Base-by-base conservation (phyloP, 495 filamentous ascomycete genomes). In the Podospora comata region DNA sequence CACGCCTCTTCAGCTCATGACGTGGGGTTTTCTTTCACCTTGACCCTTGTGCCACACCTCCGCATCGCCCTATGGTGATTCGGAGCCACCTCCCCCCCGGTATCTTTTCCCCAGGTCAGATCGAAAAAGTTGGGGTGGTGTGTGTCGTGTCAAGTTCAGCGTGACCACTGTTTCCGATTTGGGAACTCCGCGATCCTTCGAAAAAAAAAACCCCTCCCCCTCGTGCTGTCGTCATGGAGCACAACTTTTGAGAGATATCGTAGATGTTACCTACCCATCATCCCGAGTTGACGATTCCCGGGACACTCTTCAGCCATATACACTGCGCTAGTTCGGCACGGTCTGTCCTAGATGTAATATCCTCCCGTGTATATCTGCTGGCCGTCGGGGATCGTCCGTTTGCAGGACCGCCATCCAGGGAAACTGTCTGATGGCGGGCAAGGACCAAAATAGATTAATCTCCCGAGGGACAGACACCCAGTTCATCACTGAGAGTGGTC, bases 331-430 rank as follows among this genome's bases (percentile, higher is more conserved):
- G 39, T 48, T 48, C 4, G 39, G 39, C 39, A 11, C 15, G 39
- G 39, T 58, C 54, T 53, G 23, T 23, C 23, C 23, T 23, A 27
- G 5, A 59, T 66, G 26, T 32, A 66, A 66, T 66, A 57, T 66
- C 53, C 44, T 58, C 53, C 64, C 64, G 64, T 56, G 64, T 26
- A 19, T 44, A n/a, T 28, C 53, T 58, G 55, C 23, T 58, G 55
- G 55, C 55, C 64, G 39, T 56, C 48, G 53, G 64, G 55, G 27
- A 57, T 19, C 64, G 64, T 56, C 32, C 34, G 64, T 48, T 48
- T 65, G 48, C 64, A 67, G 60, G 54, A 65, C 60, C 64, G 61
- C 64, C 63, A 67, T 65, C 70, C 67, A 68, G 67, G 64, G 64
- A 66, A 7, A 1, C 23, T 59, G 32, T 27, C 18, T 48, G 28